phyloP scores from a whole-genome alignment of 331 rosid genomes.

The Rosa hybrid region DNA sequence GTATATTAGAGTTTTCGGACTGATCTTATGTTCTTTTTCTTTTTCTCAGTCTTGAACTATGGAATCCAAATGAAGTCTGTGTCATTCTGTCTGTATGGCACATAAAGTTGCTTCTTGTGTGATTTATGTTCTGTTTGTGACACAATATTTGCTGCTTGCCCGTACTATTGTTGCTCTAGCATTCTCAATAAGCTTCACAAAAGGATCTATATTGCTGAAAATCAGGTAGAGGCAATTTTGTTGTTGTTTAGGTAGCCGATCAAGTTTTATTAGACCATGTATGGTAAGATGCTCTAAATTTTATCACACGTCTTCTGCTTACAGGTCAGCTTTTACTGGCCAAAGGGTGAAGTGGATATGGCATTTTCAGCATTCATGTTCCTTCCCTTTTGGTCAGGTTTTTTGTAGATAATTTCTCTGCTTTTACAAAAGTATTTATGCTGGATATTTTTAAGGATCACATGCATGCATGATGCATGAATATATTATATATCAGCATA shows the following conservation, averaged over 20 bases:
- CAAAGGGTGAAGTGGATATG: conserved; percentile 90
- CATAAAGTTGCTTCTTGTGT: background rate
- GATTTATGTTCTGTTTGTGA: background rate
- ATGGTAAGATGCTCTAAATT: background rate
- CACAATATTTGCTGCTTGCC: background rate
- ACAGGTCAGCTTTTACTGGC: conserved; percentile 98
- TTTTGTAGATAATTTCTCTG: conserved; percentile 14
- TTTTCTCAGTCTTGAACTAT: background rate
- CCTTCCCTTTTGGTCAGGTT: conserved; percentile 95
- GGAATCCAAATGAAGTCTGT: background rate
- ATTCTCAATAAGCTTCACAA: background rate
- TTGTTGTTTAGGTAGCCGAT: background rate
- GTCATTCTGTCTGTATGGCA: too few species aligned
- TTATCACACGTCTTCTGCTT: conserved; percentile 29
- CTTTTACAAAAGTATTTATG: background rate
- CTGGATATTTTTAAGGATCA: background rate
- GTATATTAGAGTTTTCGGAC: background rate
- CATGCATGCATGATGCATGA: background rate
- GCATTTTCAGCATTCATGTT: conserved; percentile 91
- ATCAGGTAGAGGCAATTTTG: too few species aligned
- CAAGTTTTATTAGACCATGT: background rate
- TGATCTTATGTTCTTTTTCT: background rate
- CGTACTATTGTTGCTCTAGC: background rate
- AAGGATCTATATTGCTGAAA: too few species aligned
- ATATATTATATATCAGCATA: background rate